A percentile compares a stretch with the other conserved stretches of the same genome.
Evolutionary conservation across 164 flowering plant genomes (phyloP).

Genomic region (Vitis riparia): DNA sequence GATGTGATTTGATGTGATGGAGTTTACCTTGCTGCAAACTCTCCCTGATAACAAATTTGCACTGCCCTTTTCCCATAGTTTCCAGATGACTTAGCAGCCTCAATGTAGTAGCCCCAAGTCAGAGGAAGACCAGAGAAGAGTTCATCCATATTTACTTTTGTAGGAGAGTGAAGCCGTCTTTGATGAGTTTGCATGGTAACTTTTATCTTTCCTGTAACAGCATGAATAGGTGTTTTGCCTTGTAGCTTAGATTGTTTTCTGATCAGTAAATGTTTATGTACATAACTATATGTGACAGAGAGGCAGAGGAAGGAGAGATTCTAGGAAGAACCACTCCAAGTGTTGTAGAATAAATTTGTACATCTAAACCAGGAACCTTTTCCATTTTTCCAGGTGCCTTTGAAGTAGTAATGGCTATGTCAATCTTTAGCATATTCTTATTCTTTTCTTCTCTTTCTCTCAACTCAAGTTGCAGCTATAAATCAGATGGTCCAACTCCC

Average conservation of each 20-base stretch:
- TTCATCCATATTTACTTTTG: neutral
- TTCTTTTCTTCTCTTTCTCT: no score
- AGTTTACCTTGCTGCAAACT: neutral
- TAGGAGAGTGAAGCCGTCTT: neutral
- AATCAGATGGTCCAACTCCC: no score
- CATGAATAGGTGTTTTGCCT: conserved; percentile 3
- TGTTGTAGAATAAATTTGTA: neutral
- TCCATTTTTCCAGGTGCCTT: neutral
- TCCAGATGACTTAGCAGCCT: no score
- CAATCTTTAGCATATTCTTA: no score
- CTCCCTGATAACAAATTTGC: neutral
- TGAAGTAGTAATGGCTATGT: no score
- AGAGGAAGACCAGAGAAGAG: neutral
- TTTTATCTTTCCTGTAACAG: neutral
- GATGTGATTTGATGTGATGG: neutral
- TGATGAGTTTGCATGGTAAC: neutral
- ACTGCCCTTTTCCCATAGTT: neutral
- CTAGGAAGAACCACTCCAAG: neutral
- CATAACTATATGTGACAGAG: neutral
- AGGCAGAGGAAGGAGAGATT: neutral
- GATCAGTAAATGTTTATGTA: neutral
- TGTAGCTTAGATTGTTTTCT: conserved; percentile 1
- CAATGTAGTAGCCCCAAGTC: neutral
- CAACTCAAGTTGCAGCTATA: no score
- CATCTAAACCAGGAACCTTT: neutral